These are phyloP conservation scores for Tricladium varicosporioides DNA, from an alignment of 2,329 filamentous ascomycete genomes.

Conservation along the genomic window DNA sequence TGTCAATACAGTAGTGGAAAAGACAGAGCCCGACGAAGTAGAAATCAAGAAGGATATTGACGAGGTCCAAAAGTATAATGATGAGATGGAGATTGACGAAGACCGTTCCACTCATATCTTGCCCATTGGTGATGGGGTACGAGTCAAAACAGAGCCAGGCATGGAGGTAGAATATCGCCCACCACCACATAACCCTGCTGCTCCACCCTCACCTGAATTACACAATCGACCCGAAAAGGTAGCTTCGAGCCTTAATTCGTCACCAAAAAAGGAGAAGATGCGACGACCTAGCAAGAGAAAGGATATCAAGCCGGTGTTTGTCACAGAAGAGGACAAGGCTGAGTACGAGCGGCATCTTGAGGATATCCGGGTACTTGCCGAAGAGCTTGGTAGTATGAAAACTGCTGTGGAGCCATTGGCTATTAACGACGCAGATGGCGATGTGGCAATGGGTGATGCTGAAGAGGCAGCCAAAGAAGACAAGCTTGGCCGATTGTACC, in stretches of 20 bases:
- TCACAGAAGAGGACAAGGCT: slow-evolving; percentile 50
- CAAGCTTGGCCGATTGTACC: slow-evolving; percentile 55
- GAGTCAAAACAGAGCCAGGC: slow-evolving; percentile 19
- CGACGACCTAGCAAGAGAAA: slow-evolving; percentile 11
- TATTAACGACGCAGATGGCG: slow-evolving; percentile 39
- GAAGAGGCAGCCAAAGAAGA: slow-evolving; percentile 16
- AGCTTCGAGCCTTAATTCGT: neutral
- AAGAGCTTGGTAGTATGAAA: slow-evolving; percentile 44
- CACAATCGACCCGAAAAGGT: neutral
- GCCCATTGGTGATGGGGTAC: neutral
- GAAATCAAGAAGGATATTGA: slow-evolving; percentile 3
- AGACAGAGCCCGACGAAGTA: slow-evolving; percentile 2
- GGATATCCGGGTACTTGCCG: slow-evolving; percentile 44
- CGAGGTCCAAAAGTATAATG: neutral
- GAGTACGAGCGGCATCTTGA: slow-evolving; percentile 48
- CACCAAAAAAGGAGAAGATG: slow-evolving; percentile 3
- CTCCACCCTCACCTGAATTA: neutral
- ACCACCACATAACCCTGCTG: neutral
- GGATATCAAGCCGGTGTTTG: slow-evolving; percentile 40
- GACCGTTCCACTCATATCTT: slow-evolving; percentile 3
- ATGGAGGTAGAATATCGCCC: neutral
- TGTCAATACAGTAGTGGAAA: slow-evolving; percentile 26
- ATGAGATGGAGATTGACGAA: slow-evolving; percentile 22
- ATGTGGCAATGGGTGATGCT: slow-evolving; percentile 30
- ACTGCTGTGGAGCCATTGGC: slow-evolving; percentile 4